These are phyloP conservation scores for Cicer yamashitae DNA, from an alignment of 306 rosid genomes.

Conservation along the genomic window DNA sequence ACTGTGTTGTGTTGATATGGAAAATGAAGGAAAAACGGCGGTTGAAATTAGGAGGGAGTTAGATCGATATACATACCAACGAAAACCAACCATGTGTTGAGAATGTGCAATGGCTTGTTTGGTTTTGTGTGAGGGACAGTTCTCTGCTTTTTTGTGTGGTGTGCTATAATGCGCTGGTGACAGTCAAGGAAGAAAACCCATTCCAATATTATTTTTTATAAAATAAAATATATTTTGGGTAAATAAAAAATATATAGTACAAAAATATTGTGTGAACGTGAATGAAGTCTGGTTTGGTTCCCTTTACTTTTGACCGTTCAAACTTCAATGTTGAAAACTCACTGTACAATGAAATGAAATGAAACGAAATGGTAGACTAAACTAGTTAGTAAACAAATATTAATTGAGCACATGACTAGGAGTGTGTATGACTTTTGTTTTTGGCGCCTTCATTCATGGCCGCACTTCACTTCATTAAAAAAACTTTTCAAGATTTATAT, in stretches of 20 bases:
- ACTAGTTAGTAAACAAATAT: conserved; percentile 2
- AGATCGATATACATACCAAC: conserved; percentile 54
- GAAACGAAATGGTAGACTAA: background rate
- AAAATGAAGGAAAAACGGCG: conserved; percentile 45
- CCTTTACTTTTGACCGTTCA: conserved; percentile 64
- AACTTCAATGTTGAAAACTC: conserved; percentile 40
- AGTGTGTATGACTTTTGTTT: background rate
- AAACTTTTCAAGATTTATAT: too few relatives aligned
- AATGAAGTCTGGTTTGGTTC: conserved; percentile 36
- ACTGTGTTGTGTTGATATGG: conserved; percentile 30
- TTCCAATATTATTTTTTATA: background rate
- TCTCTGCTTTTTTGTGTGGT: conserved; percentile 62
- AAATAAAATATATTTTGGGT: background rate
- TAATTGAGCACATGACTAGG: background rate
- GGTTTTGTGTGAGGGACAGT: conserved; percentile 55
- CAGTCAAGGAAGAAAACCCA: conserved; percentile 71
- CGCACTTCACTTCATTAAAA: background rate
- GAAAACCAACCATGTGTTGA: conserved; percentile 10
- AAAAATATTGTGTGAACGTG: conserved; percentile 27
- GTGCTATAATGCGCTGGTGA: conserved; percentile 80
- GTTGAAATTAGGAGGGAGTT: conserved; percentile 40
- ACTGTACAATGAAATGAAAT: conserved; percentile 24
- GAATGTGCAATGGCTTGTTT: conserved; percentile 19
- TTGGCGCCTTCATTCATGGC: background rate
- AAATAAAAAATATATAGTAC: conserved; percentile 1